Evolutionary conservation across 805 yeast species (phyloP), one percentile per base, ranked within the genome.

Genomic region (Tetrapisispora nanseiensis): DNA sequence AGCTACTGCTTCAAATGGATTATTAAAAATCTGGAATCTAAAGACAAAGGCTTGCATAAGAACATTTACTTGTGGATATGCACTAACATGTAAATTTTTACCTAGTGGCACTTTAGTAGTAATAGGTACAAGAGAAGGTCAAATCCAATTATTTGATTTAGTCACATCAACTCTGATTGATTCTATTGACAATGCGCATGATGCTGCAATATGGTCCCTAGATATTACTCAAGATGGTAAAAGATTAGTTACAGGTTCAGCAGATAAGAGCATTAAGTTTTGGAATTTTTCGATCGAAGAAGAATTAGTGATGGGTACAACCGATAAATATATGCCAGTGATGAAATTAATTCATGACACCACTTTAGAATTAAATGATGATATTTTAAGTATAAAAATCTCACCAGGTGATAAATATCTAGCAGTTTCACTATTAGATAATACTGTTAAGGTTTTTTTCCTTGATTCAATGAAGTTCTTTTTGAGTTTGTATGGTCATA

Each of bases 361-460:
- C 48, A 86, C 95, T 2, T 67, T 94, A 43, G 96, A 92, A 60
- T 66, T 92, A 41, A 74, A 72, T 37, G 98, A 92, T 51, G 97
- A 90, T 52, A 81, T 92, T 6, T 67, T 92, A 40, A 68, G 84
- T 34, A 84, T 92, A 7, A 78, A 71, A 49, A 71, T 90, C 18
- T 85, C 96, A 0, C 86, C 95, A 3, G 92, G 86, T 56, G 68
- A 77, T 41, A 83, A 74, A 57, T 76, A 71, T 46, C 63, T 92
- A 43, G 95, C 97, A 5, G 82, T 84, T 5, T 83, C 97, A 1
- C 67, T 92, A 42, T 69, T 90, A 50, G 96, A 92, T 61, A 87
- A 82, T 59, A 92, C 96, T n/a, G 95, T 92, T 35, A 94, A 92
- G 64, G 92, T 92, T 16, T 86, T 92, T 55, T 90, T 82, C 59